Evolutionary conservation across 2,329 filamentous ascomycete genomes (phyloP).

Genomic region (Calonectria leucothoes): DNA sequence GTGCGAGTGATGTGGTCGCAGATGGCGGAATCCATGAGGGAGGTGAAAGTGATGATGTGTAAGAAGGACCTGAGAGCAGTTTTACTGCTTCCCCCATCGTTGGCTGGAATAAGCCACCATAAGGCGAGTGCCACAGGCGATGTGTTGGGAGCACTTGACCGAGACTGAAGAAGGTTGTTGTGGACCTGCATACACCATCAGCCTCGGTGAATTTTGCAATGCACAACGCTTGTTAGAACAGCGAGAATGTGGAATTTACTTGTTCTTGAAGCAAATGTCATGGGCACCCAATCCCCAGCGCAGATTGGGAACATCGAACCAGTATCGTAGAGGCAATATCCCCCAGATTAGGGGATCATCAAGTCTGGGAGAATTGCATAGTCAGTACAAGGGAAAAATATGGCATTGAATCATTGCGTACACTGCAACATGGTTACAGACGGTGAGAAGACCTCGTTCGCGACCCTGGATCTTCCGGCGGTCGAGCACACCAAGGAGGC

Average conservation of each 20-base stretch:
- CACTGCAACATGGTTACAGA: constrained; percentile 57
- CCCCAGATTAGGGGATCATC: constrained; percentile 98
- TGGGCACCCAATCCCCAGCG: constrained; percentile 93
- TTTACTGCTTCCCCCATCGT: constrained; percentile 88
- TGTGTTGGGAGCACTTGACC: constrained; percentile 94
- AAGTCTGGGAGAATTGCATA: constrained; percentile 68
- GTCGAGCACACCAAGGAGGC: constrained; percentile 82
- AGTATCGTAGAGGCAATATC: constrained; percentile 80
- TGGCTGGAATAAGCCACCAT: constrained; percentile 90
- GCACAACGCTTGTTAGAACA: background rate
- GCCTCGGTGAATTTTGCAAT: background rate
- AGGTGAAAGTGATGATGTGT: constrained; percentile 19
- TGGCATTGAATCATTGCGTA: constrained; percentile 35
- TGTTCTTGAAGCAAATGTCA: constrained; percentile 93
- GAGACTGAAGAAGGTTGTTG: constrained; percentile 84
- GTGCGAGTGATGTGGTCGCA: constrained; percentile 12
- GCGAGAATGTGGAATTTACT: constrained; percentile 60
- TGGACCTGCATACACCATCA: constrained; percentile 59
- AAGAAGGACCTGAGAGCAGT: constrained; percentile 72
- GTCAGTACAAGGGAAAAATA: constrained; percentile 14
- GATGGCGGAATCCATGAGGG: constrained; percentile 35
- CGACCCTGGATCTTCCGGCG: constrained; percentile 73
- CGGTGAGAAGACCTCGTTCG: constrained; percentile 84
- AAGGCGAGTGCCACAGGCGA: constrained; percentile 78
- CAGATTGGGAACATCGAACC: constrained; percentile 78